These are phyloP conservation scores for Ophiocordyceps robertsii DNA, from an alignment of 2,329 filamentous ascomycete species.

Conservation along the genomic window DNA sequence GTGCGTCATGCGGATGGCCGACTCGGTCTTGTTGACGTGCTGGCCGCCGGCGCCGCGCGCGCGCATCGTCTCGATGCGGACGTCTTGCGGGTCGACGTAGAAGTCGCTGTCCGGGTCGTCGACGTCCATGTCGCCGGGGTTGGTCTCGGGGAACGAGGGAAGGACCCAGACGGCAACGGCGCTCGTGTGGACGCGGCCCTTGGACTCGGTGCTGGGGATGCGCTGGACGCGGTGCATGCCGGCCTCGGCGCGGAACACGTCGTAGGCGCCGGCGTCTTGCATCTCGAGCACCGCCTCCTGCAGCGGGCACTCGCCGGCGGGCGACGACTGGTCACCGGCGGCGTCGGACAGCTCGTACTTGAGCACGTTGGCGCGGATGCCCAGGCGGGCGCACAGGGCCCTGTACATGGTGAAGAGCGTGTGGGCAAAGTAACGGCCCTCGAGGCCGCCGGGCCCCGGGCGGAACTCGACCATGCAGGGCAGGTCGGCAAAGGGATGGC, in stretches of 20 bases:
- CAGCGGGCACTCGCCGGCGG: slow-evolving; percentile 53
- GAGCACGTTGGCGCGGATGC: slow-evolving; percentile 53
- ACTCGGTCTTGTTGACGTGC: slow-evolving; percentile 98
- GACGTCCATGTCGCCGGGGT: slow-evolving; percentile 42
- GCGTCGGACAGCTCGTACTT: slow-evolving; percentile 71
- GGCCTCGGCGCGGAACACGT: slow-evolving; percentile 69
- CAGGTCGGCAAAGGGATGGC: slow-evolving; percentile 78
- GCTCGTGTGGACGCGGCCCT: slow-evolving; percentile 85
- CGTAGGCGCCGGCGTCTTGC: slow-evolving; percentile 64
- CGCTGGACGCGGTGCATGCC: slow-evolving; percentile 94
- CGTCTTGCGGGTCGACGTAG: slow-evolving; percentile 74
- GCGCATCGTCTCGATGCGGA: slow-evolving; percentile 78
- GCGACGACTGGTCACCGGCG: slow-evolving; percentile 34
- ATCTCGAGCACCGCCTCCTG: slow-evolving; percentile 84
- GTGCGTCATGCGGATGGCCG: slow-evolving; percentile 85
- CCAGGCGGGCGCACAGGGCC: slow-evolving; percentile 56
- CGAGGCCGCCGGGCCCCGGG: slow-evolving; percentile 81
- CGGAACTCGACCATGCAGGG: slow-evolving; percentile 87
- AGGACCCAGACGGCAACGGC: slow-evolving; percentile 87
- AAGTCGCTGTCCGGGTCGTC: slow-evolving; percentile 85
- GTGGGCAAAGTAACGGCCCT: slow-evolving; percentile 82
- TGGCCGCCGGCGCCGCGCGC: slow-evolving; percentile 87
- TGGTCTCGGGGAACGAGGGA: slow-evolving; percentile 58
- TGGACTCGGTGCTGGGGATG: slow-evolving; percentile 79
- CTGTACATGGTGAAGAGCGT: slow-evolving; percentile 86